A percentile compares a stretch with the other conserved stretches of the same genome.
Evolutionary conservation across 2,329 filamentous ascomycete species (phyloP).

Genomic region (Paraconiothyrium sp.): DNA sequence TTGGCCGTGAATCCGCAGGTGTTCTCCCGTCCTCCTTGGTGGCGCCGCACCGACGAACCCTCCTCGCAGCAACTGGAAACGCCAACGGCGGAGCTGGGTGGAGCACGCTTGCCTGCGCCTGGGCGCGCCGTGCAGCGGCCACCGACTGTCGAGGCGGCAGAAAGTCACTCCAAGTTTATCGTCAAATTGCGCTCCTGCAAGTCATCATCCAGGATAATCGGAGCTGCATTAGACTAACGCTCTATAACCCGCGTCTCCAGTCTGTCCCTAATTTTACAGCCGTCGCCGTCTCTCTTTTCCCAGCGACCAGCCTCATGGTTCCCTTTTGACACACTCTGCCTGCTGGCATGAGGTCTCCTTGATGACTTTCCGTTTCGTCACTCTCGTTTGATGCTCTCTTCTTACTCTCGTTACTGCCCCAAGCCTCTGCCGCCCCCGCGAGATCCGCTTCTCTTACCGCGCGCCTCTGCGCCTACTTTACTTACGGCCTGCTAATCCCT

Average conservation of each 20-base stretch:
- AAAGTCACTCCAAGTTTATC: conserved; percentile 18
- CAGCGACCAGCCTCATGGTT: conserved; percentile 36
- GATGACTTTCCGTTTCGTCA: conserved; percentile 40
- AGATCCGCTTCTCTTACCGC: conserved; percentile 38
- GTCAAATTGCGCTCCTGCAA: conserved; percentile 24
- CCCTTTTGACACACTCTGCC: conserved; percentile 33
- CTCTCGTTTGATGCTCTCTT: conserved; percentile 41
- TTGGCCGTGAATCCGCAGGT: conserved; percentile 1
- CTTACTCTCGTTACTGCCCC: conserved; percentile 36
- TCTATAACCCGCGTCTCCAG: conserved; percentile 17
- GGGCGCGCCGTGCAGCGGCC: conserved; percentile 9
- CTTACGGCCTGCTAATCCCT: conserved; percentile 42
- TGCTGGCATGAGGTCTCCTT: conserved; percentile 45
- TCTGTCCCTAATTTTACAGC: conserved; percentile 25
- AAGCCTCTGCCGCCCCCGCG: conserved; percentile 36
- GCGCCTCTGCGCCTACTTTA: conserved; percentile 42
- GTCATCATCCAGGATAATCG: conserved; percentile 22
- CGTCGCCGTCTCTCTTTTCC: conserved; percentile 24
- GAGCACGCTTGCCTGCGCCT: conserved; percentile 11
- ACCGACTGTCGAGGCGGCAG: conserved; percentile 10
- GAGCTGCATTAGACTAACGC: conserved; percentile 16
- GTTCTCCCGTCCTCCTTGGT: conserved; percentile 6
- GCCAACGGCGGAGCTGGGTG: conserved; percentile 11
- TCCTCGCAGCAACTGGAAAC: conserved; percentile 14
- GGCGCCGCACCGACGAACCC: conserved; percentile 12